Evolutionary conservation across 2,329 filamentous ascomycete species (phyloP).

Genomic region (Pestalotiopsis sp.): DNA sequence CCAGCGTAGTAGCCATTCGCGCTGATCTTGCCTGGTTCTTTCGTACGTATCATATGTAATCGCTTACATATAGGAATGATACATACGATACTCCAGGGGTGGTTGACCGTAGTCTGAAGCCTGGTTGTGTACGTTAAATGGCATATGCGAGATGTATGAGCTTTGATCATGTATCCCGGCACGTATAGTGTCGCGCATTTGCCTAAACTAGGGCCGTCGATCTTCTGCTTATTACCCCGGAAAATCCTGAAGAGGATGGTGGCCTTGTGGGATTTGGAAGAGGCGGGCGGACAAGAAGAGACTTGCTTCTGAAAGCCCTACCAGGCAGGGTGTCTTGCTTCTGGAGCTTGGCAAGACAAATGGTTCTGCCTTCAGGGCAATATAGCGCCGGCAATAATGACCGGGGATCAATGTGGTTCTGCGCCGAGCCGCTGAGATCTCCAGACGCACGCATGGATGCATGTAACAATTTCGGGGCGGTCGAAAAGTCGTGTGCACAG

Average conservation of each 20-base stretch:
- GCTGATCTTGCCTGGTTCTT: conserved; percentile 13
- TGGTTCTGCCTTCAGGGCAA: background rate
- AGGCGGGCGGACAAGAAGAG: background rate
- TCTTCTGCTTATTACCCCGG: background rate
- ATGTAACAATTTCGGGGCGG: background rate
- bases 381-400: background rate
- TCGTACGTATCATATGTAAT: too few species aligned
- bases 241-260: background rate
- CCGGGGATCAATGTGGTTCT: background rate
- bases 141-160: background rate
- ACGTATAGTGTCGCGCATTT: background rate
- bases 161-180: background rate
- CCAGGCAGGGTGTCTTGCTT: background rate
- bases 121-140: background rate
- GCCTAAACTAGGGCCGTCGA: background rate
- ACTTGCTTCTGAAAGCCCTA: background rate
- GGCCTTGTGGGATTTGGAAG: background rate
- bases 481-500: background rate
- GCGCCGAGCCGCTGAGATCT: background rate
- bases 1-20: too few species aligned
- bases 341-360: background rate
- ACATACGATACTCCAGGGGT: too few species aligned
- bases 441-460: background rate
- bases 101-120: background rate
- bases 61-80: too few species aligned